phyloP scores from a whole-genome alignment of 2,329 filamentous ascomycete species.

The Microcera coccophila region DNA sequence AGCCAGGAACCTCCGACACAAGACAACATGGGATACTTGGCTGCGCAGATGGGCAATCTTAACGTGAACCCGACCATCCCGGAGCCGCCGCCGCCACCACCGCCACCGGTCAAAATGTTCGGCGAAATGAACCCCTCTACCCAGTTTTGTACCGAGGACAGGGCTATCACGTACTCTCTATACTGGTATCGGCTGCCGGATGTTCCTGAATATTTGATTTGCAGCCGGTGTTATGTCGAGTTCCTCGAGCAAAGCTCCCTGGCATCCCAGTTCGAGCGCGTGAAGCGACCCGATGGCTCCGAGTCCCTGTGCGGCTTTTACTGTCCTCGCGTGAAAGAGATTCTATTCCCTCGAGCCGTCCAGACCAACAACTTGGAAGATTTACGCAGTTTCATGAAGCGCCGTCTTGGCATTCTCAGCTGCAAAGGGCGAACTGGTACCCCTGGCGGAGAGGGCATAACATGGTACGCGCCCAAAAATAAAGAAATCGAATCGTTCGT shows the following conservation, averaged over 20 bases:
- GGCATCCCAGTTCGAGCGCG: constrained; percentile 26
- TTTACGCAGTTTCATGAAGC: constrained; percentile 28
- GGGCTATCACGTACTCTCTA: constrained; percentile 26
- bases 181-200: constrained; percentile 31
- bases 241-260: constrained; percentile 33
- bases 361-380: constrained; percentile 22
- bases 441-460: constrained; percentile 22
- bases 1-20: background rate
- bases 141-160: constrained; percentile 27
- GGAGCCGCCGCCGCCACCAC: background rate
- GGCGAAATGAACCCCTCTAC: constrained; percentile 24
- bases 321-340: constrained; percentile 31
- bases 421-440: constrained; percentile 28
- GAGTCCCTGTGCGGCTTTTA: constrained; percentile 31
- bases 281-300: constrained; percentile 24
- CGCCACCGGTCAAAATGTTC: constrained; percentile 13
- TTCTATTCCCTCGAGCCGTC: constrained; percentile 33
- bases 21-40: background rate
- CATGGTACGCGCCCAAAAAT: constrained; percentile 31
- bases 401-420: constrained; percentile 21
- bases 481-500: constrained; percentile 32
- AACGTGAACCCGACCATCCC: background rate
- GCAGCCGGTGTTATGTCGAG: constrained; percentile 40
- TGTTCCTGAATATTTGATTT: constrained; percentile 33
- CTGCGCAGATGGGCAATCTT: background rate